Base-by-base conservation (phyloP, 371 early-diverging fungal species). In the Mortierella sp. region DNA sequence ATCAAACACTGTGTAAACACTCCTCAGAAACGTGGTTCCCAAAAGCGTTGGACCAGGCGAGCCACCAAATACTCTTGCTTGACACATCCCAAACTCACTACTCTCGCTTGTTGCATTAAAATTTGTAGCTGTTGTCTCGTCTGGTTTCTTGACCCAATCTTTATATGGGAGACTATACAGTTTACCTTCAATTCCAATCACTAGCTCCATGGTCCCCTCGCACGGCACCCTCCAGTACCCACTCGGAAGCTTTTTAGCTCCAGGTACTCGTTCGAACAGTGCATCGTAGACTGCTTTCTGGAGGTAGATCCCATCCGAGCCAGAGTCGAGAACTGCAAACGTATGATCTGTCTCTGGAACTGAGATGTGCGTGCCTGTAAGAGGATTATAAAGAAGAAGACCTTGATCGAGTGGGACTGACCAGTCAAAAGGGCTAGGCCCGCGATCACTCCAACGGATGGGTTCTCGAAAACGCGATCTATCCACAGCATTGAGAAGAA, bases 171-270 rank as follows among this genome's bases (percentile, higher is more conserved):
- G 40, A 35, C 26, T 26, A 61, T 80, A 80, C 18, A 39, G 2
- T 32, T 52, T 16, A 3, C 66, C 75, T 10, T 66, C 59, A 49
- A 75, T 80, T n/a, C 72, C 64, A 16, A 80, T 26, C 49, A 52
- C 65, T 12, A 80, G 52, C 16, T 64, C 68, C 1, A 54, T 65
- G 26, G 47, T 24, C 1, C 80, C 80, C 8, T 57, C 14, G 26
- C 80, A 80, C 11, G 80, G 75, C 0, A 80, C 72, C 6, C 75
- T 66, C 80, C 80, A 80, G 26, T 72, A 75, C 3, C 80, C 80
- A 0, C 12, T 72, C 62, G 39, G 11, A 14, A 75, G 51, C 54
- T 72, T 69, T 8, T 22, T 60, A 11, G 80, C 59, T 1, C 69
- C 69, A 1, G 80, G 75, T 14, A 80, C 52, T 24, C n/a, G 57